Conservation (phyloP, 2,329 filamentous ascomycete species). For the Nemania sp. region DNA sequence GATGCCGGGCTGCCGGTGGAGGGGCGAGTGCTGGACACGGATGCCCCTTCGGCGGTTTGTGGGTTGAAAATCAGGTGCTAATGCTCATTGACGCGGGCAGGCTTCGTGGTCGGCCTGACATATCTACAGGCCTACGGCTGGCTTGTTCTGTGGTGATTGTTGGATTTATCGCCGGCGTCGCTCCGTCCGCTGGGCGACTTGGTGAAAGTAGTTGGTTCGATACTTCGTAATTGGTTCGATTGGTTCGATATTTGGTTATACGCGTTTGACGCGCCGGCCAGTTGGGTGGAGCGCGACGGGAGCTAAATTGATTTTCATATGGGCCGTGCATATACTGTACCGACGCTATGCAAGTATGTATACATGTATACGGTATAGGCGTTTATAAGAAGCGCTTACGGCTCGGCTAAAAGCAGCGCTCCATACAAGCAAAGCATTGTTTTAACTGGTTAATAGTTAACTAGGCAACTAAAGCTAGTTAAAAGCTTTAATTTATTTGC, state of each 20-base stretch:
- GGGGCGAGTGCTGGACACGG: slow-evolving; percentile 22
- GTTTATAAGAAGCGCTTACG: too few relatives aligned
- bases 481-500: too few relatives aligned
- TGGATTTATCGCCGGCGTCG: neutral
- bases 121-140: neutral
- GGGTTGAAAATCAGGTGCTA: slow-evolving; percentile 23
- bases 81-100: slow-evolving; percentile 14
- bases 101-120: neutral
- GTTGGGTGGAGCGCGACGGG: slow-evolving; percentile 24
- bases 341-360: neutral
- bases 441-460: too few relatives aligned
- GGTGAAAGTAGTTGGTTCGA: slow-evolving; percentile 26
- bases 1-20: slow-evolving; percentile 13
- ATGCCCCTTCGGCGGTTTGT: slow-evolving; percentile 27
- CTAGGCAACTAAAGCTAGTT: too few relatives aligned
- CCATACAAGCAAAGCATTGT: too few relatives aligned
- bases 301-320: slow-evolving; percentile 22
- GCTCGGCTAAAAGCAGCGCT: too few relatives aligned
- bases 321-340: slow-evolving; percentile 9
- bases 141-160: too few relatives aligned
- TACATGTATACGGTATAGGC: too few relatives aligned
- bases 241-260: too few relatives aligned
- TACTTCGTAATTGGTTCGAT: too few relatives aligned
- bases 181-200: neutral
- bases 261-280: slow-evolving; percentile 34